Base-by-base conservation (phyloP, 2,329 filamentous ascomycete species). In the Claviceps sp. region DNA sequence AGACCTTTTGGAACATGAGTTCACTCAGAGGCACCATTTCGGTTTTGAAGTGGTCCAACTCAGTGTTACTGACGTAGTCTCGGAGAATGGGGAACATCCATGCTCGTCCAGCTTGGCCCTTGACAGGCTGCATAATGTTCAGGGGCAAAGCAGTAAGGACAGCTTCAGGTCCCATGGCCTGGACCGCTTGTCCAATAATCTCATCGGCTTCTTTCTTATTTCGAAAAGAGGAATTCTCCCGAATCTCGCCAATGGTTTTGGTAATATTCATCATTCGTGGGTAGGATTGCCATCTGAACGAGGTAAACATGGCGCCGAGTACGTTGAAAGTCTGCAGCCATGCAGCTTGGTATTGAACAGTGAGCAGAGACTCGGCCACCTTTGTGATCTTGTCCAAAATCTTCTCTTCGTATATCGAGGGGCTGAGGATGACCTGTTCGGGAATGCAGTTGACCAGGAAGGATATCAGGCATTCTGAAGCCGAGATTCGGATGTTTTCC, bases 251-350 rank as follows among this genome's bases (percentile, higher is more conserved):
- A 52, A 98, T 76, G 2, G 79, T 83, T 63, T 82, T 85, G 55
- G 90, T 80, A 45, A 93, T 79, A 51, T 83, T 82, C 46, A 82
- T 74, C 56, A 97, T 74, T 54, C 89, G 83, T 5, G 90, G 88
- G 59, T 85, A 78, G 2, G 90, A 82, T 54, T 83, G 83, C 91
- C 91, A 97, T 59, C 85, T 81, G 53, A 96, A 72, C 2, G 84
- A 78, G 60, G 95, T 88, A 58, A 95, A 95, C 72, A 95, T 86
- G 50, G 88, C 86, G 7, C 82, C 82, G 38, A 95, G 75, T 7
- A 96, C 86, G 58, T 83, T 88, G 71, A 97, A 97, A 1, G 94
- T 89, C 65, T 98, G 90, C 69, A 86, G 82, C 88, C 91, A 96
- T 3, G 93, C 93, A 26, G 85, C 82, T 69, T 97, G 93, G 63